Conservation (phyloP, 108 stramenopile species). For the Pseudonitzschia multistriata region DNA sequence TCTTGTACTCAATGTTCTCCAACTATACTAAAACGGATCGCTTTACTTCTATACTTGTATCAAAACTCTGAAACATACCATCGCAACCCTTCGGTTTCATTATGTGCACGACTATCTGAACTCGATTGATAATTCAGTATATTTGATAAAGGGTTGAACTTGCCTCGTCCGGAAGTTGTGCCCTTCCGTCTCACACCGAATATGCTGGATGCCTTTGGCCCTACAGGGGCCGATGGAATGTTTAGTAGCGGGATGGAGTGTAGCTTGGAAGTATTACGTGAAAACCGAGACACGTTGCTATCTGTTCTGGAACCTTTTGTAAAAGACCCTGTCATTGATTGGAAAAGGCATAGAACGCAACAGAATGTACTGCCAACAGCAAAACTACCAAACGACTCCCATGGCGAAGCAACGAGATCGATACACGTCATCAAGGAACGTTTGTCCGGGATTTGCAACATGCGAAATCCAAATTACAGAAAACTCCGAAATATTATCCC, state of each 20-base stretch:
- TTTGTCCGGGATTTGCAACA: constrained; percentile 82
- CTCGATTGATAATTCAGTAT: constrained; percentile 51
- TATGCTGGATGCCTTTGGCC: constrained; percentile 97
- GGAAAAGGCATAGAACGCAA: constrained; percentile 61
- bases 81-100: background rate
- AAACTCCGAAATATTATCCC: constrained; percentile 33
- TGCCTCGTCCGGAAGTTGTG: constrained; percentile 94
- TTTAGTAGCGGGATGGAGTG: constrained; percentile 79
- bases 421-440: constrained; percentile 81
- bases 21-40: background rate
- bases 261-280: constrained; percentile 84
- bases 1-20: background rate
- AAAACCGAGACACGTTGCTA: constrained; percentile 90
- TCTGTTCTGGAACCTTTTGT: constrained; percentile 97
- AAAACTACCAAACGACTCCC: background rate
- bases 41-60: background rate
- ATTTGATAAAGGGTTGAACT: constrained; percentile 96
- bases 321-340: constrained; percentile 90
- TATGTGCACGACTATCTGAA: background rate
- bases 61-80: background rate
- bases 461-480: constrained; percentile 78
- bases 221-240: constrained; percentile 87
- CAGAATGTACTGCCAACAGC: constrained; percentile 25
- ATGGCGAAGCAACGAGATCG: constrained; percentile 45
- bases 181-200: constrained; percentile 98